Evolutionary conservation across 495 filamentous ascomycete species (phyloP), one percentile per base, ranked within the genome.

Genomic region (Xylaria scruposa): DNA sequence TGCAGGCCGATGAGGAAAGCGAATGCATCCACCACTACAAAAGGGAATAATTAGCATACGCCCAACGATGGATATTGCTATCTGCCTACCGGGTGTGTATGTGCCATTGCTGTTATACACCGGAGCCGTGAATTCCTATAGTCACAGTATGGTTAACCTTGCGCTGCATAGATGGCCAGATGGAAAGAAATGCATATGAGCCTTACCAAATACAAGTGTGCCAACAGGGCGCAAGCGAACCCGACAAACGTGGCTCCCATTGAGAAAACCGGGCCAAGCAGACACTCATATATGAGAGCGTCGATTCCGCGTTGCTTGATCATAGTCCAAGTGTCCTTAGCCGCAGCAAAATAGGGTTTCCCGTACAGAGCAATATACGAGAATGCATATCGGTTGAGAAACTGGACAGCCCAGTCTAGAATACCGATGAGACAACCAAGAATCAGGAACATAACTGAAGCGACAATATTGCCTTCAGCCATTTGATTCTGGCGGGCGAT

Each of bases 291-390:
- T 73, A 97, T 86, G 7, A 97, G 86, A 9, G 93, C 93, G 75
- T 97, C 94, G 68, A 98, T 90, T 36, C 95, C 95, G 44, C 95
- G 93, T 77, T 97, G 89, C 75, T 92, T 94, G 85, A 97, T 93
- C 91, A 97, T 93, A 5, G 74, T 89, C 92, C 93, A 96, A 0
- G 93, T 97, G 75, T 94, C 93, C 78, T 95, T 97, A 4, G 94
- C 94, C 3, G 94, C 90, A 5, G 89, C 86, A 67, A 97, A 87
- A 77, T 97, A 98, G 0, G 91, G 80, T 76, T 96, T 95, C 31
- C 95, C 95, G 77, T 97, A 97, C 1, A 97, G 84, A 0, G 95
- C 94, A 76, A 98, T 97, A 79, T 97, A 91, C 24, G 90, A 93
- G 81, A 97, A 97, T 0, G 94, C 94, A 74, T 97, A 98, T 75